Evolutionary conservation across 495 filamentous ascomycete species (phyloP).

Genomic region (Penicillium antarcticum): DNA sequence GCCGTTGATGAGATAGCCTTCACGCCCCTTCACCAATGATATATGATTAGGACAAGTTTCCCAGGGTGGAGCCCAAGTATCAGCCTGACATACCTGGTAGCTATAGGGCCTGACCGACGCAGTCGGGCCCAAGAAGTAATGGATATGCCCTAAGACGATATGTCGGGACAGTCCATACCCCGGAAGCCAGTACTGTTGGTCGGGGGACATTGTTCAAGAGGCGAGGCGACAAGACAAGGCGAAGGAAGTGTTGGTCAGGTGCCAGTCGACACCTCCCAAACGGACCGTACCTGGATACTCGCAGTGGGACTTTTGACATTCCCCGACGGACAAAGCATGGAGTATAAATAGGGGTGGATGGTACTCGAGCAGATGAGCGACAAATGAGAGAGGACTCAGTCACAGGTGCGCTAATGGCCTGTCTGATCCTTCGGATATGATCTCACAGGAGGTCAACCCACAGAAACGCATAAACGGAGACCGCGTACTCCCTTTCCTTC

Average conservation of each 20-base stretch:
- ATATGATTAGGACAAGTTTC: constrained; percentile 23
- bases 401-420: not conserved
- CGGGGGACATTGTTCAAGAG: constrained; percentile 29
- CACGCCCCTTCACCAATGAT: constrained; percentile 37
- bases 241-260: constrained; percentile 3
- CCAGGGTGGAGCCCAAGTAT: constrained; percentile 4
- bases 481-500: not conserved
- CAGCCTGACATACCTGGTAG: constrained; percentile 40
- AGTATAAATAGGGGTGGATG: constrained; percentile 14
- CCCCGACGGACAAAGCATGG: constrained; percentile 2
- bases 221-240: constrained; percentile 1
- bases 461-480: not conserved
- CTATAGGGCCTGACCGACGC: constrained; percentile 50
- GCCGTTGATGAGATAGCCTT: constrained; percentile 52
- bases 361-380: not conserved
- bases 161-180: constrained; percentile 51
- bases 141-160: constrained; percentile 51
- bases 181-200: constrained; percentile 52
- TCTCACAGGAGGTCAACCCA: constrained; percentile 9
- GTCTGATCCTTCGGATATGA: constrained; percentile 9
- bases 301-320: constrained; percentile 7
- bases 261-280: constrained; percentile 5
- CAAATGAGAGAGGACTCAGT: constrained; percentile 13
- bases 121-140: constrained; percentile 50
- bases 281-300: constrained; percentile 3